Evolutionary conservation across 2,329 filamentous ascomycete species (phyloP).

Genomic region (Emericellopsis atlantica): DNA sequence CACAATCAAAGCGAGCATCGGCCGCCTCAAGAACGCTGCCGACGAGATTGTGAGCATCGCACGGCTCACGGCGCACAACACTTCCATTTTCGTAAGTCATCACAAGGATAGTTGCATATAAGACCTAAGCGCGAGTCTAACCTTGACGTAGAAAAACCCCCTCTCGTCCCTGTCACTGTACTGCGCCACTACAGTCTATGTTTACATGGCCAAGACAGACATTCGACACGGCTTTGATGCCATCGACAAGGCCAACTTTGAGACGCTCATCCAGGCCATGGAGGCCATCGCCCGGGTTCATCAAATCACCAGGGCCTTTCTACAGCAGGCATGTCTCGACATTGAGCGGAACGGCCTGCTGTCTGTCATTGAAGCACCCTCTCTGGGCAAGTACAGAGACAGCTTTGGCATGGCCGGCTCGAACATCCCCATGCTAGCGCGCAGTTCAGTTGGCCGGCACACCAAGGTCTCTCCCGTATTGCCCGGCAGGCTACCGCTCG

Average conservation of each 20-base stretch:
- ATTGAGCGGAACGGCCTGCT: constrained; percentile 43
- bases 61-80: constrained; percentile 61
- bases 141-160: constrained; percentile 16
- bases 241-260: constrained; percentile 37
- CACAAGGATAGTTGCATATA: not conserved
- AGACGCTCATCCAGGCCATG: constrained; percentile 71
- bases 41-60: constrained; percentile 77
- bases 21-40: constrained; percentile 65
- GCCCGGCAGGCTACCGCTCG: constrained; percentile 29
- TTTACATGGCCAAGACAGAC: constrained; percentile 61
- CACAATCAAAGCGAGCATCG: constrained; percentile 56
- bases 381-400: constrained; percentile 17
- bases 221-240: constrained; percentile 44
- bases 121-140: not conserved
- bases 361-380: constrained; percentile 20
- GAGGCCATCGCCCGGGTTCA: constrained; percentile 62
- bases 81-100: constrained; percentile 16
- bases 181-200: constrained; percentile 71
- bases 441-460: constrained; percentile 28
- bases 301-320: constrained; percentile 66
- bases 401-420: constrained; percentile 15
- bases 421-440: constrained; percentile 34
- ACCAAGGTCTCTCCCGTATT: constrained; percentile 25
- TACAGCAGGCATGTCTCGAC: constrained; percentile 78
- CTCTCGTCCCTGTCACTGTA: constrained; percentile 64